Percentiles rank a stretch among this genome's conserved stretches.
Conservation (phyloP, 805 yeast species). For the Saturnispora saitoi region DNA sequence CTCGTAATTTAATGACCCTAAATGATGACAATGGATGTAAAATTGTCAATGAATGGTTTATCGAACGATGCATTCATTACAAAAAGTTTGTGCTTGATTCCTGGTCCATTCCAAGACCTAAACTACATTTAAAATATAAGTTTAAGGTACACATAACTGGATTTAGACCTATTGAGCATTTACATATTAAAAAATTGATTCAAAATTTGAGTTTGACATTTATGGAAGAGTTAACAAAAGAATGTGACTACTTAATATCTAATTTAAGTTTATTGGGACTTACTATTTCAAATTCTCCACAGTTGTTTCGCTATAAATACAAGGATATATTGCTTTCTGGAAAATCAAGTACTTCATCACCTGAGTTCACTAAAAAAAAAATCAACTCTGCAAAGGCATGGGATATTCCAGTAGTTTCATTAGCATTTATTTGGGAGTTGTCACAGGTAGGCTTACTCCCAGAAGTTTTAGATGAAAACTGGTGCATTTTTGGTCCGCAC, state of each 20-base stretch:
- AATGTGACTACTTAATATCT: slow-evolving; percentile 49
- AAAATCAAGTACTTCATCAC: slow-evolving; percentile 20
- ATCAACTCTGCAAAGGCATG: slow-evolving; percentile 50
- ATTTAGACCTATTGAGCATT: slow-evolving; percentile 23
- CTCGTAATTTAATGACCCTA: slow-evolving; percentile 12
- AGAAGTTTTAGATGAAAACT: slow-evolving; percentile 35
- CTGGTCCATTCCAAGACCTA: slow-evolving; percentile 24
- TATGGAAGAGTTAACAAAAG: slow-evolving; percentile 38
- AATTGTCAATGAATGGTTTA: slow-evolving; percentile 27
- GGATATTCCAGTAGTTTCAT: slow-evolving; percentile 49
- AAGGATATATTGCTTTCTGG: slow-evolving; percentile 23
- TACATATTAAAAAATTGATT: slow-evolving; percentile 45
- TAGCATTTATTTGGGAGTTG: slow-evolving; percentile 47
- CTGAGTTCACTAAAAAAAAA: slow-evolving; percentile 36
- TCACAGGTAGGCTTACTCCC: slow-evolving; percentile 33
- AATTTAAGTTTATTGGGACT: slow-evolving; percentile 41
- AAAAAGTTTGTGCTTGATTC: slow-evolving; percentile 16
- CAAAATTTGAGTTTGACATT: slow-evolving; percentile 43
- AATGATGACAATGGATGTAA: slow-evolving; percentile 20
- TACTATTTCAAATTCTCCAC: slow-evolving; percentile 33
- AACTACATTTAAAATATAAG: slow-evolving; percentile 20
- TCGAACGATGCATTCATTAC: slow-evolving; percentile 25
- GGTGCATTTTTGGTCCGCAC: slow-evolving; percentile 46
- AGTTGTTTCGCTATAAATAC: slow-evolving; percentile 31
- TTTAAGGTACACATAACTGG: slow-evolving; percentile 30